Conservation (phyloP, 2,329 filamentous ascomycete genomes). For the Talaromyces pinophilus region DNA sequence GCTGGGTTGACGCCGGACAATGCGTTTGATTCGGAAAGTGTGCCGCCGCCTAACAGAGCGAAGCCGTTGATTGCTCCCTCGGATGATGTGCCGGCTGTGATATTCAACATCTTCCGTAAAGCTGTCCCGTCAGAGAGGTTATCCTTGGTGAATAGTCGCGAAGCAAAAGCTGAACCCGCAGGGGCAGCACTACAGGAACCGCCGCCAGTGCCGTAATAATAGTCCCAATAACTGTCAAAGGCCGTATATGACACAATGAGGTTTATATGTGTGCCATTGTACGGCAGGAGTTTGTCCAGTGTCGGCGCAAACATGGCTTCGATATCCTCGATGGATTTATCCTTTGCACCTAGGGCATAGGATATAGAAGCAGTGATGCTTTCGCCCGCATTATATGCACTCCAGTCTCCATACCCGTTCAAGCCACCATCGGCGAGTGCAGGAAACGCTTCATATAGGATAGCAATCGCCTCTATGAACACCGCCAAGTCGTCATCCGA, state of each 20-base stretch:
- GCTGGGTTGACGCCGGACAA: conserved; percentile 43
- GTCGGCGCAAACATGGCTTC: background rate
- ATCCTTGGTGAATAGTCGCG: conserved; percentile 1
- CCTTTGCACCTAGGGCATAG: background rate
- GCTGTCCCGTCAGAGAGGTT: conserved; percentile 7
- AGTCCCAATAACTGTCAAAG: background rate
- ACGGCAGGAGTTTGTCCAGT: background rate
- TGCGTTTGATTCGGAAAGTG: conserved; percentile 32
- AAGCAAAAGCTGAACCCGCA: background rate
- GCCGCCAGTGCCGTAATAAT: background rate
- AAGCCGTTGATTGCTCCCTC: conserved; percentile 36
- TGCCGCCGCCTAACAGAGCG: conserved; percentile 38
- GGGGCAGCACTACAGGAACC: background rate
- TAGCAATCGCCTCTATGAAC: conserved; percentile 59
- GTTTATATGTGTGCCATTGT: conserved; percentile 6
- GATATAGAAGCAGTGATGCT: background rate
- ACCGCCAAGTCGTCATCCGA: conserved; percentile 58
- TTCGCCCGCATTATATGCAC: background rate
- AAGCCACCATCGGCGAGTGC: conserved; percentile 46
- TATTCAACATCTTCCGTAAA: conserved; percentile 40
- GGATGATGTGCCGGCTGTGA: conserved; percentile 30
- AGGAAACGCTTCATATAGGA: conserved; percentile 48
- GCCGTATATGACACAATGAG: background rate
- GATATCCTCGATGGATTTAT: background rate
- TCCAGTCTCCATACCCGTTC: background rate